Base-by-base conservation (phyloP, 2,329 filamentous ascomycete species). In the Phoma sp. region DNA sequence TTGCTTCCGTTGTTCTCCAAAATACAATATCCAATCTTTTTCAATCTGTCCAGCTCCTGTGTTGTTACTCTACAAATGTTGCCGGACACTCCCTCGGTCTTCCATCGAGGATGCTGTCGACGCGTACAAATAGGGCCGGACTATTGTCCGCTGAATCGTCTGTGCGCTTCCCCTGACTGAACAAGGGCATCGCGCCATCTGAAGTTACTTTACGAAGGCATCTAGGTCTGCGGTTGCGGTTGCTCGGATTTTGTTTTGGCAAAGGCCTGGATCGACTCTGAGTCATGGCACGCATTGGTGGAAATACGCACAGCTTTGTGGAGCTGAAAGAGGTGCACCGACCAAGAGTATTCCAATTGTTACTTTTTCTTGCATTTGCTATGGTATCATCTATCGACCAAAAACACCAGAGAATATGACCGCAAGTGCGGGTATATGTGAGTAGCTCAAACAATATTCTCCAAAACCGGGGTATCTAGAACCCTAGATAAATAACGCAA, bases 301-400 rank as follows among this genome's bases (percentile, higher is more conserved):
- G 18, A 18, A 18, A 18, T 18, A 18, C 18, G 18, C 18, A 18
- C 18, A 18, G 18, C 18, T 18, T 18, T 18, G 18, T 18, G 18
- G 18, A 18, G 18, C 18, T 18, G 18, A 18, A 18, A 18, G 18
- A 18, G 18, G 18, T 18, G 18, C 18, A 18, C 18, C 18, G 18
- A 18, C 18, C 18, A 18, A 18, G 18, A 18, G 18, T 18, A 18
- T 18, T 18, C 18, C 18, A 18, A 18, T 18, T 18, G 18, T 40
- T 8, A 32, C 18, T 45, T 49, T 54, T 40, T 24, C 30, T 49
- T 45, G 22, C 41, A 35, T 33, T 36, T 55, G 46, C 52, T 47
- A 32, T 52, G 40, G 48, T 52, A 56, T 56, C 40, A 36, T 56
- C 53, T 52, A 56, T 49, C 11, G 43, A 47, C 32, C 47, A 11